Evolutionary conservation across 164 flowering plant genomes (phyloP).

Genomic region (Stephania japonica): DNA sequence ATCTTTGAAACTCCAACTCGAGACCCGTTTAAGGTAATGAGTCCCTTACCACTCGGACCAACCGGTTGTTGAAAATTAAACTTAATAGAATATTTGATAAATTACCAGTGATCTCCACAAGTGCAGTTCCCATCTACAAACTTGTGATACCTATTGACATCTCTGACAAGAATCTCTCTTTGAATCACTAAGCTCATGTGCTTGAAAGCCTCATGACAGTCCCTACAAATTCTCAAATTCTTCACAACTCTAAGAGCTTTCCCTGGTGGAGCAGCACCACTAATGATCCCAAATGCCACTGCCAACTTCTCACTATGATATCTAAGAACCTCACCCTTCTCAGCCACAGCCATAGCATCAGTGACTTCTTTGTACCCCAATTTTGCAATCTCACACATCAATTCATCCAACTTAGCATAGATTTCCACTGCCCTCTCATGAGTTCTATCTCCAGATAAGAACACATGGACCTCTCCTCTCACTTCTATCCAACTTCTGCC

Average conservation of each 20-base stretch:
- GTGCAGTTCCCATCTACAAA: neutral
- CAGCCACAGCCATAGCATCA: slow-evolving; percentile 2
- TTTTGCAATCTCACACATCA: slow-evolving; percentile 1
- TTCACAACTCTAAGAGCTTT: slow-evolving; percentile 9
- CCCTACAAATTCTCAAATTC: slow-evolving; percentile 8
- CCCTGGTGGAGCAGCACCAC: slow-evolving; percentile 11
- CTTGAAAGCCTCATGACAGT: slow-evolving; percentile 9
- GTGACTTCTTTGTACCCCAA: slow-evolving; percentile 7
- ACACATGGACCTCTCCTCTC: slow-evolving; percentile 6
- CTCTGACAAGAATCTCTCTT: slow-evolving; percentile 8
- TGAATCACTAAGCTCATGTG: neutral
- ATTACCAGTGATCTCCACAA: slow-evolving; percentile 4
- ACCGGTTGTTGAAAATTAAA: neutral
- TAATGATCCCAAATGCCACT: slow-evolving; percentile 6
- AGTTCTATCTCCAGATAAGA: slow-evolving; percentile 4
- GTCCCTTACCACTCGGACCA: neutral
- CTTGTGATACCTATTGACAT: slow-evolving; percentile 4
- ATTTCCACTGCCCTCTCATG: slow-evolving; percentile 2
- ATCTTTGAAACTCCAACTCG: neutral
- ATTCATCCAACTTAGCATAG: slow-evolving; percentile 5
- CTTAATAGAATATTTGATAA: neutral
- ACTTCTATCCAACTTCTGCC: slow-evolving; percentile 12
- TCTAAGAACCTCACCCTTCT: slow-evolving; percentile 1
- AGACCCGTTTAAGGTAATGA: neutral
- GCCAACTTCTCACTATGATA: slow-evolving; percentile 13